Evolutionary conservation across 306 rosid species (phyloP).

Genomic region (Cajanus cajan): DNA sequence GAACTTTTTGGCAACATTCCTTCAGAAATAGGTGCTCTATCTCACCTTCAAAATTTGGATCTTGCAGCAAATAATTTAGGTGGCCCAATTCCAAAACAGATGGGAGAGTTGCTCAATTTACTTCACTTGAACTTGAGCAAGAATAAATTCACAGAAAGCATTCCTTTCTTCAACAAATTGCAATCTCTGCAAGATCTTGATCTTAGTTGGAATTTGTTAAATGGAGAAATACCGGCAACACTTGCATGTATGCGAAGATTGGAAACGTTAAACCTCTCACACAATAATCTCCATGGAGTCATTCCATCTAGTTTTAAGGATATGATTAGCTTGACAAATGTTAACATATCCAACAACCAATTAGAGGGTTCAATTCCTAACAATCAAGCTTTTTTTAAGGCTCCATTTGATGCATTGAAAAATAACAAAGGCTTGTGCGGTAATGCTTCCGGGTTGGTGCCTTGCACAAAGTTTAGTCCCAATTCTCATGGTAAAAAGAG

Average conservation of each 20-base stretch:
- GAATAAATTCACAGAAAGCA: constrained; percentile 4
- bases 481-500: neutral
- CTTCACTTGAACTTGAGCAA: constrained; percentile 21
- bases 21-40: constrained; percentile 20
- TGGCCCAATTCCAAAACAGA: constrained; percentile 25
- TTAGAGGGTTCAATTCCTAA: constrained; percentile 33
- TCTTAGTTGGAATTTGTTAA: constrained; percentile 38
- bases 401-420: constrained; percentile 20
- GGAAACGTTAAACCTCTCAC: constrained; percentile 47
- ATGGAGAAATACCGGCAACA: constrained; percentile 30
- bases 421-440: constrained; percentile 30
- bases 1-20: constrained; percentile 29
- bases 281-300: constrained; percentile 38
- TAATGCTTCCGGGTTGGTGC: neutral
- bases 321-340: constrained; percentile 40
- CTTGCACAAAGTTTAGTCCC: neutral
- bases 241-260: constrained; percentile 31
- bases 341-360: constrained; percentile 40
- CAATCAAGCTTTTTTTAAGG: constrained; percentile 4
- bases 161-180: constrained; percentile 20
- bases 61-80: constrained; percentile 22
- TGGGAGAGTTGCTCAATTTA: neutral
- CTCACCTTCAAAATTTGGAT: neutral
- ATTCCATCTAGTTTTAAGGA: constrained; percentile 35
- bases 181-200: constrained; percentile 38